Conservation (phyloP, 75 land plant genomes). For the Picea glauca region DNA sequence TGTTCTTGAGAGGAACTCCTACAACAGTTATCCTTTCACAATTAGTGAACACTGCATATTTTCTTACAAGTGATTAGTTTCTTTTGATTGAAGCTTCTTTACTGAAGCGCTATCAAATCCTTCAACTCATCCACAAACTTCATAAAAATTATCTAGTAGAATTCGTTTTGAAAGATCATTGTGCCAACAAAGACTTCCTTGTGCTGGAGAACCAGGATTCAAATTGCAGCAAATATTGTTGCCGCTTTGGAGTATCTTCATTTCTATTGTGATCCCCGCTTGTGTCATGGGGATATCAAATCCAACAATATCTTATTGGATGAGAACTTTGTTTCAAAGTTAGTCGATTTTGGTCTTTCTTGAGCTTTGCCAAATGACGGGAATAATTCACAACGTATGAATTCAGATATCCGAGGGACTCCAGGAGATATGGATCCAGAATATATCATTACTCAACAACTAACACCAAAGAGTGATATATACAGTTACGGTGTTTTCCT, state of each 20-base stretch:
- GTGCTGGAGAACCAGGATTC: slow-evolving; percentile 66
- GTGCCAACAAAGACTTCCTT: slow-evolving; percentile 54
- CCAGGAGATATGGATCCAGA: slow-evolving; percentile 42
- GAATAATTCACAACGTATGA: slow-evolving; percentile 3
- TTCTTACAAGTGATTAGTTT: no score
- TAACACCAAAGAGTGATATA: slow-evolving; percentile 29
- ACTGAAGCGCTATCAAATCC: no score
- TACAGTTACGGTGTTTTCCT: slow-evolving; percentile 37
- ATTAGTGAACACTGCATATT: no score
- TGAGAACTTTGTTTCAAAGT: slow-evolving; percentile 62
- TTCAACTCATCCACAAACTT: no score
- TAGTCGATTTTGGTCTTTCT: slow-evolving; percentile 34
- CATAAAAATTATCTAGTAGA: no score
- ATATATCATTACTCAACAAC: slow-evolving; percentile 16
- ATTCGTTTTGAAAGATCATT: no score
- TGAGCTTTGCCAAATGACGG: slow-evolving; percentile 14
- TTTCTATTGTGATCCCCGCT: slow-evolving; percentile 66
- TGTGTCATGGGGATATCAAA: slow-evolving; percentile 59
- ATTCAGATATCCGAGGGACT: slow-evolving; percentile 30
- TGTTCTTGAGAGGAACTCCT: no score
- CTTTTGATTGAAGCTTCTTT: no score
- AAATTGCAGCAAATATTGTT: slow-evolving; percentile 66
- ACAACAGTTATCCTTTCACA: no score
- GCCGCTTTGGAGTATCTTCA: slow-evolving; percentile 82
- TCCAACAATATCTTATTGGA: slow-evolving; percentile 71